These are phyloP conservation scores for Zelopaecilomyces penicillatus DNA, from an alignment of 2,329 filamentous ascomycete species.

Conservation along the genomic window DNA sequence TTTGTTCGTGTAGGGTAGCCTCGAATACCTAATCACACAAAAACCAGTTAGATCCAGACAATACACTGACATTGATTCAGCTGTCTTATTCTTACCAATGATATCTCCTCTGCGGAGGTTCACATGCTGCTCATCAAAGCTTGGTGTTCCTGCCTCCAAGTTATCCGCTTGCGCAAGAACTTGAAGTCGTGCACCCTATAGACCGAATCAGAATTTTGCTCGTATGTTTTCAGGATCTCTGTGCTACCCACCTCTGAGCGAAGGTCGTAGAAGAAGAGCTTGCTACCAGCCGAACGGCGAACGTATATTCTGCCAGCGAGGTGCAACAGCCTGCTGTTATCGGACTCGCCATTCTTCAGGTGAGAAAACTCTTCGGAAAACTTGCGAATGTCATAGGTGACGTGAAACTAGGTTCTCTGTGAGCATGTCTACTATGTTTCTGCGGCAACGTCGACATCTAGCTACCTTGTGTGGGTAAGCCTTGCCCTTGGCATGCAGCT, in stretches of 20 bases:
- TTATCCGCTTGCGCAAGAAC: conserved; percentile 87
- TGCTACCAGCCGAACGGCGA: conserved; percentile 71
- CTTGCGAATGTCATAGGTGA: conserved; percentile 72
- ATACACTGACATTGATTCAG: neutral
- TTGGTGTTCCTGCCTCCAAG: conserved; percentile 51
- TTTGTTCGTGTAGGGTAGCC: conserved; percentile 52
- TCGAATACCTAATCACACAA: conserved; percentile 15
- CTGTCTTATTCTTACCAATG: conserved; percentile 49
- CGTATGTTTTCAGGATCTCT: neutral
- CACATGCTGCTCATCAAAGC: conserved; percentile 85
- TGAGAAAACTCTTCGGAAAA: conserved; percentile 70
- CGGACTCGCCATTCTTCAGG: conserved; percentile 81
- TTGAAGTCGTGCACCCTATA: conserved; percentile 61
- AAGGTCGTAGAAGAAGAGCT: conserved; percentile 82
- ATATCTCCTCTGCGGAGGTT: conserved; percentile 85
- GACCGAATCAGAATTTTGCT: neutral
- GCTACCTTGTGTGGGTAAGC: conserved; percentile 70
- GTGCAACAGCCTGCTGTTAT: conserved; percentile 65
- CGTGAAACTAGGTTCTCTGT: conserved; percentile 52
- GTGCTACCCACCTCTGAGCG: conserved; percentile 24
- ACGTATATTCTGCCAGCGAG: conserved; percentile 85
- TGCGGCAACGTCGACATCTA: neutral
- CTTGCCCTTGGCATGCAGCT: conserved; percentile 32
- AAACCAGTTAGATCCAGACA: no score
- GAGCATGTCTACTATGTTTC: no score